Conservation (phyloP, 2,329 filamentous ascomycete species). For the Aspergillus sp. region DNA sequence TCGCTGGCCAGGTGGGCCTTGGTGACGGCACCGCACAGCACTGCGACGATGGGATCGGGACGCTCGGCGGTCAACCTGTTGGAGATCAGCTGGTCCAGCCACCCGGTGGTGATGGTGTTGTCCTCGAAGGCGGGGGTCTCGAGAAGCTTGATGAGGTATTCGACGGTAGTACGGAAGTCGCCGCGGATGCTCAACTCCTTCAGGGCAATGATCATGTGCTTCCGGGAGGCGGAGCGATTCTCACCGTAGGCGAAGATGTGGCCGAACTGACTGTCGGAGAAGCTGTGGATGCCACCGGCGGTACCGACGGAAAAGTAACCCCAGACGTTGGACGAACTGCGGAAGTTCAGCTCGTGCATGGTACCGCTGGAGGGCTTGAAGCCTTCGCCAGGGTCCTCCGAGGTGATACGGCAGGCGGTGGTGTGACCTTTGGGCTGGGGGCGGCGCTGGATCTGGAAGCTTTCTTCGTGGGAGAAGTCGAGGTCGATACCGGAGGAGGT, state of each 20-base stretch:
- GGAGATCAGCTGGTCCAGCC: slow-evolving; percentile 96
- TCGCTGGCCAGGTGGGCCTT: slow-evolving; percentile 96
- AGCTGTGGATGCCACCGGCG: slow-evolving; percentile 94
- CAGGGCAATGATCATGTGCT: slow-evolving; percentile 97
- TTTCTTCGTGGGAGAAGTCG: slow-evolving; percentile 82
- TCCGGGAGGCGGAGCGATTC: slow-evolving; percentile 88
- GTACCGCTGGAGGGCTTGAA: slow-evolving; percentile 99
- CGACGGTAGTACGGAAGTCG: slow-evolving; percentile 96
- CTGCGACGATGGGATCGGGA: slow-evolving; percentile 85
- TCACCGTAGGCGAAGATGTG: slow-evolving; percentile 99
- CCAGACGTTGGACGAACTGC: slow-evolving; percentile 98
- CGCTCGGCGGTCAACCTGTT: slow-evolving; percentile 96
- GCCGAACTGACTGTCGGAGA: slow-evolving; percentile 97
- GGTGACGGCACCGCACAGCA: slow-evolving; percentile 88
- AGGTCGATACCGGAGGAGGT: slow-evolving; percentile 86
- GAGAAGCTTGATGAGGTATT: slow-evolving; percentile 97
- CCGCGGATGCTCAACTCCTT: slow-evolving; percentile 99
- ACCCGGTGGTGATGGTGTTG: slow-evolving; percentile 98
- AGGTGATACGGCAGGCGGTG: slow-evolving; percentile 97
- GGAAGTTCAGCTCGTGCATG: slow-evolving; percentile 98
- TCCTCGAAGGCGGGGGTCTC: slow-evolving; percentile 98
- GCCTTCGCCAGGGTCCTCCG: slow-evolving; percentile 94
- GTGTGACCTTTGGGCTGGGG: slow-evolving; percentile 93
- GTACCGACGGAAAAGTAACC: slow-evolving; percentile 99
- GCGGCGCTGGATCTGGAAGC: slow-evolving; percentile 73